These are phyloP conservation scores for Aquanectria penicillioides DNA, from an alignment of 2,329 filamentous ascomycete species.

Conservation along the genomic window DNA sequence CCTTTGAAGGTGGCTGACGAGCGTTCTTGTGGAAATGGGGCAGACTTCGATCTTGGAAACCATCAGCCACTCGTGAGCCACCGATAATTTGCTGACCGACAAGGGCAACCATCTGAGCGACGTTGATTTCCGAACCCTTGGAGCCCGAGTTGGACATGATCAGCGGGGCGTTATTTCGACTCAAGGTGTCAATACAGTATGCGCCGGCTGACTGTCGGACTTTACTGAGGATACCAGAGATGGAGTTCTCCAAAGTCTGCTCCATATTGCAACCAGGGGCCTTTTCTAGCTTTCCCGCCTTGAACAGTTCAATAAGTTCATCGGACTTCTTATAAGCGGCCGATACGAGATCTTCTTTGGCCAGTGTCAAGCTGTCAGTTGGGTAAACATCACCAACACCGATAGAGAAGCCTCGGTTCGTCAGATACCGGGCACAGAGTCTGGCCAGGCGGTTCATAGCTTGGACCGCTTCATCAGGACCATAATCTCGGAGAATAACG, in stretches of 20 bases:
- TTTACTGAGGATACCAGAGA: conserved; percentile 90
- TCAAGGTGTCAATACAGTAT: conserved; percentile 89
- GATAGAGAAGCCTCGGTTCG: conserved; percentile 94
- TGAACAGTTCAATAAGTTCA: conserved; percentile 83
- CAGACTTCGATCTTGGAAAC: conserved; percentile 93
- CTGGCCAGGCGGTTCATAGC: conserved; percentile 96
- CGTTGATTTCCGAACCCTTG: conserved; percentile 97
- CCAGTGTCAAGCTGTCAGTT: conserved; percentile 72
- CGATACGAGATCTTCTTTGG: conserved; percentile 81
- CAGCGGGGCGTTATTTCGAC: conserved; percentile 89
- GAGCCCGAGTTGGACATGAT: conserved; percentile 98
- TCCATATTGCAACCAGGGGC: conserved; percentile 91
- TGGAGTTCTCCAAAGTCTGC: conserved; percentile 87
- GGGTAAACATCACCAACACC: conserved; percentile 96
- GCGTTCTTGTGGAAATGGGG: conserved; percentile 96
- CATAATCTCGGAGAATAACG: conserved; percentile 93
- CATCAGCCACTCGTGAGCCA: conserved; percentile 90
- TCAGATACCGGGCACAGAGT: conserved; percentile 87
- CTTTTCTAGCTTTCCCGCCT: conserved; percentile 83
- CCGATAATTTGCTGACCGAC: conserved; percentile 99
- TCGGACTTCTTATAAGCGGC: conserved; percentile 85
- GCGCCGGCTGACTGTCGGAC: conserved; percentile 92
- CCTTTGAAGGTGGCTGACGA: conserved; percentile 91
- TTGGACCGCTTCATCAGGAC: conserved; percentile 85
- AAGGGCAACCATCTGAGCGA: conserved; percentile 97